Percentiles rank a stretch among this genome's conserved stretches.
Conservation (phyloP, 805 yeast genomes). For the Kluyveromyces siamensis region DNA sequence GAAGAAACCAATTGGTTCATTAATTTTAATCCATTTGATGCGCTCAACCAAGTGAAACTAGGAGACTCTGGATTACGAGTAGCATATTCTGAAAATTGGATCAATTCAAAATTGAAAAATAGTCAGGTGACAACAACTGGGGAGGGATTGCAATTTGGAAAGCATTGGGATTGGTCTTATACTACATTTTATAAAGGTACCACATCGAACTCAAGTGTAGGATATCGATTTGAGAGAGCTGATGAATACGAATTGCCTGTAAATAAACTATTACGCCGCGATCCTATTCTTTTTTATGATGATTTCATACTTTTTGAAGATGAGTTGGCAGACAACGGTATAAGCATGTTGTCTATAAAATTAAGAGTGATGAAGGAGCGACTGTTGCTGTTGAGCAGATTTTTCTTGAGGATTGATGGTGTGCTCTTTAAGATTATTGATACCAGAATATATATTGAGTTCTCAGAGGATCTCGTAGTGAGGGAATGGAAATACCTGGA, state of each 20-base stretch:
- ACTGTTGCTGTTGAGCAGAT: slow-evolving; percentile 60
- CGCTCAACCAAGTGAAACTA: slow-evolving; percentile 41
- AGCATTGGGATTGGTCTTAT: slow-evolving; percentile 96
- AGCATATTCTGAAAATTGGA: slow-evolving; percentile 84
- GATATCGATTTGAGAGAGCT: slow-evolving; percentile 16
- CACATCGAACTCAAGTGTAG: slow-evolving; percentile 1
- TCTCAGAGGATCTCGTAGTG: slow-evolving; percentile 43
- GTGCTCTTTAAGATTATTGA: slow-evolving; percentile 80
- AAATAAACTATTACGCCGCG: slow-evolving; percentile 58
- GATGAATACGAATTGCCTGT: slow-evolving; percentile 49
- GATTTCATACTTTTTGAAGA: slow-evolving; percentile 88
- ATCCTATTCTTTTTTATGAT: slow-evolving; percentile 83
- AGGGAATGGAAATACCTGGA: slow-evolving; percentile 74
- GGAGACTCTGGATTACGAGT: slow-evolving; percentile 57
- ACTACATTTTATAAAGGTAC: slow-evolving; percentile 72
- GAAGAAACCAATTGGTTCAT: slow-evolving; percentile 36
- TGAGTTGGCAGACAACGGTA: slow-evolving; percentile 94
- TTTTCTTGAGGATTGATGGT: slow-evolving; percentile 83
- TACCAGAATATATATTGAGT: slow-evolving; percentile 73
- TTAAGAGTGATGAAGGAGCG: slow-evolving; percentile 85
- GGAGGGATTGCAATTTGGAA: slow-evolving; percentile 50
- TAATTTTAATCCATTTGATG: slow-evolving; percentile 70
- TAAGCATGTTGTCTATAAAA: slow-evolving; percentile 65
- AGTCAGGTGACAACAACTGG: slow-evolving; percentile 27
- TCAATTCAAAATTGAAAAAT: slow-evolving; percentile 31